A percentile compares a stretch with the other conserved stretches of the same genome.
phyloP scores from a whole-genome alignment of 73 alveolate species.

The Stentor coeruleus region DNA sequence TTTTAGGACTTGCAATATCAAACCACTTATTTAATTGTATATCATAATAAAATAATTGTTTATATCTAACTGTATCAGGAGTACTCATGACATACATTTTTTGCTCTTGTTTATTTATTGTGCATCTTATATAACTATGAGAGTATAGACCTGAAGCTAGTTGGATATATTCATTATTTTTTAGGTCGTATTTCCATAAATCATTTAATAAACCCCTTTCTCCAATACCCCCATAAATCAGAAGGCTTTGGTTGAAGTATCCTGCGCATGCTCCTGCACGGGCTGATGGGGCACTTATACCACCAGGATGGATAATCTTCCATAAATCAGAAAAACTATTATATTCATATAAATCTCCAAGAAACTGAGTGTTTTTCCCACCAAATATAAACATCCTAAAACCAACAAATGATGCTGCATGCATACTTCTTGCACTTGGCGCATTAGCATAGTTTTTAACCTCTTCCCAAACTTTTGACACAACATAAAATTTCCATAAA shows the following conservation, averaged over 20 bases:
- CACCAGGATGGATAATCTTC: neutral
- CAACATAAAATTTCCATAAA: neutral
- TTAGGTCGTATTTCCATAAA: neutral
- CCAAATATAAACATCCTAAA: neutral
- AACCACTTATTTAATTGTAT: neutral
- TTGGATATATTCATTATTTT: neutral
- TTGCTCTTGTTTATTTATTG: neutral
- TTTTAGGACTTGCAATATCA: neutral
- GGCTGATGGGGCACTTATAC: neutral
- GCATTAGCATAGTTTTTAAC: neutral
- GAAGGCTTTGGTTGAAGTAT: neutral
- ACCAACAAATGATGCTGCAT: neutral
- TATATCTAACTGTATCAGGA: neutral
- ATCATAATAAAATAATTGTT: neutral
- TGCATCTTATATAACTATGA: neutral
- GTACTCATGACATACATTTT: neutral
- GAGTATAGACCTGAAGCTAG: neutral
- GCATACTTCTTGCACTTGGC: neutral
- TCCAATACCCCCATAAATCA: neutral
- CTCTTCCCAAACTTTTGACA: neutral
- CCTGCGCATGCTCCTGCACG: neutral
- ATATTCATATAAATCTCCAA: neutral
- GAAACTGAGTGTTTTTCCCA: neutral
- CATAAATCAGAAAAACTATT: neutral
- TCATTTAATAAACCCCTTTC: neutral